phyloP scores from a whole-genome alignment of 257 asterid genomes.

The Solanum dulcamara region DNA sequence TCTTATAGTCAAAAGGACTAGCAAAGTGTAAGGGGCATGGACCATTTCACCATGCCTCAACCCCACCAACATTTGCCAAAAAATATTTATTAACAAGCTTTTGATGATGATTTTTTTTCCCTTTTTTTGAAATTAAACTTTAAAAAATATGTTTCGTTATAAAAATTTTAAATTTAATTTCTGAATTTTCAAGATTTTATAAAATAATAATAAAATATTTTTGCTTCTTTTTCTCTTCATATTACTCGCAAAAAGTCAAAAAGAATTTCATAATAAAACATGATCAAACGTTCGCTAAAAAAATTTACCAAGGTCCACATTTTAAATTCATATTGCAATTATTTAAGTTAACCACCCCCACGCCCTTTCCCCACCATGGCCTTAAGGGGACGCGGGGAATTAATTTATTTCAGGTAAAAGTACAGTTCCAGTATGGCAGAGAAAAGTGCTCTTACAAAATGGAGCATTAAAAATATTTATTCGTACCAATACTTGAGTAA shows the following conservation, averaged over 20 bases:
- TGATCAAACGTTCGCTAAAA: no score
- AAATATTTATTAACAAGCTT: no score
- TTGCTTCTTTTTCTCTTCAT: no score
- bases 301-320: constrained; percentile 23
- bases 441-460: background rate
- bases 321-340: constrained; percentile 8
- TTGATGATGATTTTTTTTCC: no score
- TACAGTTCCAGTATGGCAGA: background rate
- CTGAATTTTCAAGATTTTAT: no score
- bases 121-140: no score
- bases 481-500: background rate
- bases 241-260: no score
- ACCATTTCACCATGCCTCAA: constrained; percentile 22
- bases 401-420: constrained; percentile 1
- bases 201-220: no score
- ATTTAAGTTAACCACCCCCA: background rate
- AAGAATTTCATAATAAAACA: no score
- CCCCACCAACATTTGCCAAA: background rate
- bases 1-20: background rate
- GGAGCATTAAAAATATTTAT: background rate
- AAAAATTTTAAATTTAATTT: no score
- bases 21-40: constrained; percentile 22
- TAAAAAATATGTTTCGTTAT: no score
- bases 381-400: background rate
- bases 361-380: no score